Conservation (phyloP, 331 rosid genomes). For the Ulmus americana region DNA sequence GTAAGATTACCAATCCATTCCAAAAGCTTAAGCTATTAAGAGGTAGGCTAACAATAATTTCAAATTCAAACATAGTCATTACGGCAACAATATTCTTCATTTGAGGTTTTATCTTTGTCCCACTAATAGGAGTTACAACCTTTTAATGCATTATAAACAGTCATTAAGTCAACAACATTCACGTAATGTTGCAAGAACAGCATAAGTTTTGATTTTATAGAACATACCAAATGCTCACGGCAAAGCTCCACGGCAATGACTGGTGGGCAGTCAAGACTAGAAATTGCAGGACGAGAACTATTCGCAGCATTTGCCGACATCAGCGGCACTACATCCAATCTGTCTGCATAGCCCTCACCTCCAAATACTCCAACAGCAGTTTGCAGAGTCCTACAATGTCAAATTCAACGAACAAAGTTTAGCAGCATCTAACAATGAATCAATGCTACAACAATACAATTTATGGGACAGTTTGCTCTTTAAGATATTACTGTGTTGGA, state of each 20-base stretch:
- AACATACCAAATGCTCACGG: conserved; percentile 42
- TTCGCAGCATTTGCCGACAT: conserved; percentile 41
- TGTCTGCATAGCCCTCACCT: conserved; percentile 35
- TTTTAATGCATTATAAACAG: background rate
- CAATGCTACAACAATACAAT: background rate
- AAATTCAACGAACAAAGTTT: conserved; percentile 6
- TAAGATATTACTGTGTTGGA: background rate
- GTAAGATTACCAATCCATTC: too few relatives aligned
- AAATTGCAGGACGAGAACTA: conserved; percentile 33
- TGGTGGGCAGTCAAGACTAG: conserved; percentile 41
- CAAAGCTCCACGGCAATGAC: conserved; percentile 38
- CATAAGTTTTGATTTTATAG: background rate
- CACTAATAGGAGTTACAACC: background rate
- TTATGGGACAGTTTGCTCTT: background rate
- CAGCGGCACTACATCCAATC: conserved; percentile 33
- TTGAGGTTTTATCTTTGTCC: background rate
- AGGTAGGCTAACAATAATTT: too few relatives aligned
- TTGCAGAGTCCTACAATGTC: conserved; percentile 38
- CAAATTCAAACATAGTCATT: background rate
- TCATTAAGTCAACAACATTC: background rate
- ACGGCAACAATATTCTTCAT: background rate
- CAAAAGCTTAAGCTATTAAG: too few relatives aligned
- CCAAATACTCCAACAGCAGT: conserved; percentile 52
- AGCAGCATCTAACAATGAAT: conserved; percentile 5
- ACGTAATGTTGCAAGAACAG: background rate